Percentiles rank a stretch among this genome's conserved stretches.
Evolutionary conservation across 495 filamentous ascomycete genomes (phyloP).

Genomic region (Penicillium cinerascens): DNA sequence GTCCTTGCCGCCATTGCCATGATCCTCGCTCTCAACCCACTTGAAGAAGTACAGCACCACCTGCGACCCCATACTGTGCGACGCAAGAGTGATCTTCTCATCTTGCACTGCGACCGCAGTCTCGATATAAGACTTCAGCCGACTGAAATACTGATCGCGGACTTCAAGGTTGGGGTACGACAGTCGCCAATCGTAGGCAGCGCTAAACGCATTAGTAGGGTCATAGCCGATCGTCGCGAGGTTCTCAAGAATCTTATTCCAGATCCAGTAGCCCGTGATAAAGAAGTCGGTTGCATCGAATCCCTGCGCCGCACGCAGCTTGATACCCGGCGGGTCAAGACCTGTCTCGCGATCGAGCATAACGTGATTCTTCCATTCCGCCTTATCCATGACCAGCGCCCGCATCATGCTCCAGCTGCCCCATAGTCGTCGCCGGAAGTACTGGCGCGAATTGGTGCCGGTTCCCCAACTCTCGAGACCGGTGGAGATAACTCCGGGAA

Average conservation of each 20-base stretch:
- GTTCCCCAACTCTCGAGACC: constrained; percentile 97
- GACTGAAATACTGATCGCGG: constrained; percentile 89
- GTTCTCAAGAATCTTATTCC: constrained; percentile 98
- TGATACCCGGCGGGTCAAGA: constrained; percentile 87
- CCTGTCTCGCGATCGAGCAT: constrained; percentile 93
- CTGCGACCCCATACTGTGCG: constrained; percentile 96
- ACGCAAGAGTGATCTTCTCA: constrained; percentile 81
- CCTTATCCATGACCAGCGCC: constrained; percentile 87
- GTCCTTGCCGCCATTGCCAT: constrained; percentile 75
- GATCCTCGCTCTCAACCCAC: constrained; percentile 80
- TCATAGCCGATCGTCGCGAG: constrained; percentile 94
- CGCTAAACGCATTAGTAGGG: constrained; percentile 90
- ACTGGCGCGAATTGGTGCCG: constrained; percentile 70
- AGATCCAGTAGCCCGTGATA: constrained; percentile 89
- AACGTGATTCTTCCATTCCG: constrained; percentile 91
- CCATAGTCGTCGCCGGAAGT: constrained; percentile 92
- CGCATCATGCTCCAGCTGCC: constrained; percentile 98
- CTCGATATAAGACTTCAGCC: constrained; percentile 87
- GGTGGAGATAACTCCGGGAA: constrained; percentile 95
- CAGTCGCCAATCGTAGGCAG: constrained; percentile 98
- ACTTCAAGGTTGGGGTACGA: constrained; percentile 83
- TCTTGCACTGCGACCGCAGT: constrained; percentile 62
- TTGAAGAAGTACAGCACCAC: constrained; percentile 96
- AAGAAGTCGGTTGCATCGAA: constrained; percentile 98
- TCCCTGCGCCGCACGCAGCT: constrained; percentile 89